A percentile compares a stretch with the other conserved stretches of the same genome.
phyloP scores from a whole-genome alignment of 495 filamentous ascomycete genomes.

The Talaromyces adpressus region DNA sequence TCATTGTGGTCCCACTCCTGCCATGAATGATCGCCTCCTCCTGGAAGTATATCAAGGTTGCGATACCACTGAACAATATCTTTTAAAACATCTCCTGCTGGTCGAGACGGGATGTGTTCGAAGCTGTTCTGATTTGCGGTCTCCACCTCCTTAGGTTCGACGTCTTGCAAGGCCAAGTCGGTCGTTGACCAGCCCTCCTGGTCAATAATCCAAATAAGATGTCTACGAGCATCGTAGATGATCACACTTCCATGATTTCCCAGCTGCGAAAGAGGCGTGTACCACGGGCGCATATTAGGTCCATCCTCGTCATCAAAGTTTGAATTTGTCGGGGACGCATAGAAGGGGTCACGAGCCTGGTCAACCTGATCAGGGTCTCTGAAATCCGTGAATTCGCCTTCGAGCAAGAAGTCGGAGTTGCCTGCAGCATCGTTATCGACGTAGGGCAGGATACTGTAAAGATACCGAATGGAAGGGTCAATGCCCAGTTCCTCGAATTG shows the following conservation, averaged over 20 bases:
- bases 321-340: slow-evolving; percentile 13
- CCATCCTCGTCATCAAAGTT: slow-evolving; percentile 1
- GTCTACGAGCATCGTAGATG: slow-evolving; percentile 14
- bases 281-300: slow-evolving; percentile 4
- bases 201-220: slow-evolving; percentile 15
- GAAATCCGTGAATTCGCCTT: background rate
- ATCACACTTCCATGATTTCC: slow-evolving; percentile 11
- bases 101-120: background rate
- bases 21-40: background rate
- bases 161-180: slow-evolving; percentile 8
- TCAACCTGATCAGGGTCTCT: background rate
- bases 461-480: slow-evolving; percentile 15
- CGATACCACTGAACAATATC: background rate
- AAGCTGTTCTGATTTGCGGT: background rate
- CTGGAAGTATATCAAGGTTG: background rate
- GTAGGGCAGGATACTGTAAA: slow-evolving; percentile 18
- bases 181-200: slow-evolving; percentile 4
- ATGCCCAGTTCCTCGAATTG: slow-evolving; percentile 8
- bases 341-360: slow-evolving; percentile 13
- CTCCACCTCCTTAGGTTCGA: background rate
- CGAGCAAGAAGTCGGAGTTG: background rate
- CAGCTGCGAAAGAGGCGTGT: slow-evolving; percentile 1
- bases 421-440: slow-evolving; percentile 2
- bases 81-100: background rate
- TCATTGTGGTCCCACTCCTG: background rate